Evolutionary conservation across 2,329 filamentous ascomycete genomes (phyloP).

Genomic region (Fusarium poae): DNA sequence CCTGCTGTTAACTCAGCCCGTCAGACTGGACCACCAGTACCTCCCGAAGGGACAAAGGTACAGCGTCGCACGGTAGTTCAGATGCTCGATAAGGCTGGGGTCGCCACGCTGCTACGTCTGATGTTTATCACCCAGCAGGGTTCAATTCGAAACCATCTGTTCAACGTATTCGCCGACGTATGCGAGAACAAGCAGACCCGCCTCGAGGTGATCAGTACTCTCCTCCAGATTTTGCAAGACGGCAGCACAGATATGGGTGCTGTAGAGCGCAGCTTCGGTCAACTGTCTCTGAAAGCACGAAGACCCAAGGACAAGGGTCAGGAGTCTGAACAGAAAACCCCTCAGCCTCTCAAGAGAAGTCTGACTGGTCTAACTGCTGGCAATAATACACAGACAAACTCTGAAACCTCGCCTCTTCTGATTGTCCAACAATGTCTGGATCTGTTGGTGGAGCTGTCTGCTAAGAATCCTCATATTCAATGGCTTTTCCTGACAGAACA

Average conservation of each 20-base stretch:
- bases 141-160: constrained; percentile 85
- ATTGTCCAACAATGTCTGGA: constrained; percentile 96
- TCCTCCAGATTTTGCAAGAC: constrained; percentile 94
- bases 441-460: constrained; percentile 84
- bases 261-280: constrained; percentile 94
- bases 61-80: constrained; percentile 88
- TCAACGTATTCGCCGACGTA: constrained; percentile 88
- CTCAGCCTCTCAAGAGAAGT: constrained; percentile 82
- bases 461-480: constrained; percentile 87
- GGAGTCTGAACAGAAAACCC: constrained; percentile 75
- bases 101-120: constrained; percentile 94
- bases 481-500: constrained; percentile 96
- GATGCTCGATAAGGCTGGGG: constrained; percentile 95
- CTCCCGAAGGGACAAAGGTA: constrained; percentile 69
- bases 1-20: constrained; percentile 44
- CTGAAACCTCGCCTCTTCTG: constrained; percentile 92
- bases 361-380: constrained; percentile 69
- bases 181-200: constrained; percentile 98
- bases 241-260: constrained; percentile 93
- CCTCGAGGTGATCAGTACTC: constrained; percentile 90
- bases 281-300: constrained; percentile 91
- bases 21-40: constrained; percentile 52
- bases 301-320: constrained; percentile 77
- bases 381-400: constrained; percentile 69
- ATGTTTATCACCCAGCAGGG: constrained; percentile 98